phyloP scores from a whole-genome alignment of 371 early-diverging fungal species.

The Batkoa obscura region DNA sequence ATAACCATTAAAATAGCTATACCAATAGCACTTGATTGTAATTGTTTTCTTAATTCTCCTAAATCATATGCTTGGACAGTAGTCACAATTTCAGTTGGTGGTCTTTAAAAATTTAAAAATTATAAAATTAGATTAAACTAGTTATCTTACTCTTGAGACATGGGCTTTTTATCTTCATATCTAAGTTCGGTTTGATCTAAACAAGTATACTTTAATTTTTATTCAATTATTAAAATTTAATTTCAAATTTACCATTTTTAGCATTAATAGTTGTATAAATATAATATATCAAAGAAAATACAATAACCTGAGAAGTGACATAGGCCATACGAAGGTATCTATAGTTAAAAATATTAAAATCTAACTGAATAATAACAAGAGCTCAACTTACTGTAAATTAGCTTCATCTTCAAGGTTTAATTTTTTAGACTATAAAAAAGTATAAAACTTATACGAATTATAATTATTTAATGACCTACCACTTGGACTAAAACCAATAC shows the following conservation, averaged over 20 bases:
- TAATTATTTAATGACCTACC: background rate
- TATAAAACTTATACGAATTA: background rate
- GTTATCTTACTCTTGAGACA: slow-evolving; percentile 16
- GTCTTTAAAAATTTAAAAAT: slow-evolving; percentile 9
- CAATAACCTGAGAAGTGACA: background rate
- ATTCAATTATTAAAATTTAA: background rate
- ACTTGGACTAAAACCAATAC: background rate
- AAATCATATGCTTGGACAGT: slow-evolving; percentile 68
- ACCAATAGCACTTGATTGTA: slow-evolving; percentile 45
- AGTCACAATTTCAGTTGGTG: slow-evolving; percentile 29
- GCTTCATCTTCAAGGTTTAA: background rate
- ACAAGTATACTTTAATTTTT: background rate
- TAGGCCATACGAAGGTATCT: background rate
- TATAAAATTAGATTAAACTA: slow-evolving; percentile 11
- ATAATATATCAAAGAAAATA: background rate
- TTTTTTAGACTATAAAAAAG: too few relatives aligned
- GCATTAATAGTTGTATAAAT: background rate
- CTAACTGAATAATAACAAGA: background rate
- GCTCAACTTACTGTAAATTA: slow-evolving; percentile 2
- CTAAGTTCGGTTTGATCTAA: slow-evolving; percentile 2
- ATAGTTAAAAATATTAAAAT: background rate
- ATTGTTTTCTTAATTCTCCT: slow-evolving; percentile 44
- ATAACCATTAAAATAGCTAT: slow-evolving; percentile 51
- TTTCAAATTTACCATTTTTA: background rate
- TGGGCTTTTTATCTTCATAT: slow-evolving; percentile 14